Evolutionary conservation across 805 yeast species (phyloP).

Genomic region (Yamadazyma endophytica): DNA sequence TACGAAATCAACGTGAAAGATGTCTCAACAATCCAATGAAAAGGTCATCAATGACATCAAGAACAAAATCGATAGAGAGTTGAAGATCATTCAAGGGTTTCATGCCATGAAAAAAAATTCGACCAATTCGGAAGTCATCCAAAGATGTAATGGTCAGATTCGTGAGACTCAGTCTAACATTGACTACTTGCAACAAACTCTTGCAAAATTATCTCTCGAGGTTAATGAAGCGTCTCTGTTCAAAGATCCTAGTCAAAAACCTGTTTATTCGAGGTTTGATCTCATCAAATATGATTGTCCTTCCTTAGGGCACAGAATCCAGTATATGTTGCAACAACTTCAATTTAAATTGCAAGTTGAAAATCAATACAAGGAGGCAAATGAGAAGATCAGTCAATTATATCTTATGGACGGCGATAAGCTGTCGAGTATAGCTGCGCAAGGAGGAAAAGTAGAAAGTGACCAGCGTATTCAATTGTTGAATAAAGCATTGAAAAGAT

Average conservation of each 20-base stretch:
- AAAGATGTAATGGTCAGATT: slow-evolving; percentile 84
- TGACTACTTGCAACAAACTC: slow-evolving; percentile 76
- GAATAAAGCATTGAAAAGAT: slow-evolving; percentile 78
- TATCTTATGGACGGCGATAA: slow-evolving; percentile 91
- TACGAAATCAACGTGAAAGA: too few relatives aligned
- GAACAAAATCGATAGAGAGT: slow-evolving; percentile 83
- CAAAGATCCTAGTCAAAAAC: slow-evolving; percentile 14
- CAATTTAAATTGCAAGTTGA: slow-evolving; percentile 94
- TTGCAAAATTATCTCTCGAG: slow-evolving; percentile 54
- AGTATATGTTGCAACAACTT: slow-evolving; percentile 90
- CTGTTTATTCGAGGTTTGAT: slow-evolving; percentile 68
- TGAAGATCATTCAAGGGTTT: slow-evolving; percentile 84
- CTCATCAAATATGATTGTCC: slow-evolving; percentile 91
- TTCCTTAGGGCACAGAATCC: slow-evolving; percentile 89
- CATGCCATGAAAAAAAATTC: slow-evolving; percentile 76
- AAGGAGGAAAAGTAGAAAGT: slow-evolving; percentile 79
- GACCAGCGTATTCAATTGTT: slow-evolving; percentile 81
- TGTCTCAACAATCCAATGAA: too few relatives aligned
- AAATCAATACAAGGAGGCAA: slow-evolving; percentile 88
- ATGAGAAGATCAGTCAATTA: slow-evolving; percentile 79
- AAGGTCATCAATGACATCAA: slow-evolving; percentile 60
- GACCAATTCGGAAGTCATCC: slow-evolving; percentile 75
- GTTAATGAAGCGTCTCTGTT: background rate
- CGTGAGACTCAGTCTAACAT: slow-evolving; percentile 90
- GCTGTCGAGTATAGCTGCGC: slow-evolving; percentile 80